Conservation (phyloP, 78 protist species). For the Tieghemostelium lacteum region DNA sequence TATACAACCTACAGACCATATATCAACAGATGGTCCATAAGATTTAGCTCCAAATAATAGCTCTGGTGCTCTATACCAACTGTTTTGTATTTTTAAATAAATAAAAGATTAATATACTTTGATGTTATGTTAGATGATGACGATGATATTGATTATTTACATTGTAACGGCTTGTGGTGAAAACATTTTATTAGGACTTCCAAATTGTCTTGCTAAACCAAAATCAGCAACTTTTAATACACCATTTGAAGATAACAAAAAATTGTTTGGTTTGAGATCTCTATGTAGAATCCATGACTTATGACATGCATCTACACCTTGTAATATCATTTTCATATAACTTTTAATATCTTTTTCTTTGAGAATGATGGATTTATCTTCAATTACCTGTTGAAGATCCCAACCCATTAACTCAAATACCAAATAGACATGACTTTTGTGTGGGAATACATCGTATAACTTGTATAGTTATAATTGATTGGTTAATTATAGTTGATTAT, state of each 20-base stretch:
- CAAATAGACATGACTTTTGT: conserved; percentile 80
- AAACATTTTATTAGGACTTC: conserved; percentile 73
- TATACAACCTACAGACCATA: conserved; percentile 91
- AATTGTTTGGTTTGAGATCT: conserved; percentile 91
- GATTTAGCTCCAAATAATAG: conserved; percentile 87
- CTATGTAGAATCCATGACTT: conserved; percentile 81
- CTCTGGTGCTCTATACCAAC: conserved; percentile 92
- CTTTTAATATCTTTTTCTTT: conserved; percentile 70
- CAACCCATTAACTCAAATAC: conserved; percentile 86
- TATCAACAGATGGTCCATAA: conserved; percentile 89
- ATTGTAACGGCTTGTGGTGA: conserved; percentile 82
- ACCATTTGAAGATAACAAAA: conserved; percentile 77
- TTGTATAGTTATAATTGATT: background rate
- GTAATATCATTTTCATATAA: conserved; percentile 82
- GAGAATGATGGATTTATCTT: conserved; percentile 64
- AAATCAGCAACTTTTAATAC: conserved; percentile 87
- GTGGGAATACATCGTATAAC: conserved; percentile 76
- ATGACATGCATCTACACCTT: conserved; percentile 78
- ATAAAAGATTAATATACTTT: background rate
- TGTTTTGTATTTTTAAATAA: background rate
- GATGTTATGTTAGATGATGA: background rate
- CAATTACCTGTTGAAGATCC: conserved; percentile 80
- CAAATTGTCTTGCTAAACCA: conserved; percentile 88
- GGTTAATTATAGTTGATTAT: too few species aligned
- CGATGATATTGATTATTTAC: background rate